These are phyloP conservation scores for Beta macrorhiza DNA, from an alignment of 179 eudicot species.

Conservation along the genomic window DNA sequence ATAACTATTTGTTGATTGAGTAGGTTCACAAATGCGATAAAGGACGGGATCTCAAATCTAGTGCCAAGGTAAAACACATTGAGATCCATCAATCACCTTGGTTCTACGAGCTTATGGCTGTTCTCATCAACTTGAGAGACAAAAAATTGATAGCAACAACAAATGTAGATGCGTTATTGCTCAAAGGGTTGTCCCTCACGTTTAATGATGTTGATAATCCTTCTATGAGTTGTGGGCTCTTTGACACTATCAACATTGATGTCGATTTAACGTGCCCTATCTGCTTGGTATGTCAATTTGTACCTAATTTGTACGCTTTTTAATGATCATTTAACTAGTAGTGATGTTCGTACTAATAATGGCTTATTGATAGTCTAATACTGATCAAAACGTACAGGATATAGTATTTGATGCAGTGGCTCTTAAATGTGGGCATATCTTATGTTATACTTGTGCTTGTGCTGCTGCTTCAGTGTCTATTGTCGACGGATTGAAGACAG, in stretches of 20 bases:
- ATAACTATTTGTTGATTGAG: neutral
- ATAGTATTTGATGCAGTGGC: too few relatives aligned
- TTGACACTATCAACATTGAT: constrained; percentile 50
- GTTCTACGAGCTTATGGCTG: constrained; percentile 70
- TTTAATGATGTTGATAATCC: constrained; percentile 47
- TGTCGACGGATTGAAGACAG: too few relatives aligned
- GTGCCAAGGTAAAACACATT: neutral
- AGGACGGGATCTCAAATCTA: constrained; percentile 68
- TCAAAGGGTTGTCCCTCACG: constrained; percentile 47
- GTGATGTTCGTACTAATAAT: too few relatives aligned
- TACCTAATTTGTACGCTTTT: too few relatives aligned
- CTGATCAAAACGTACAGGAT: too few relatives aligned
- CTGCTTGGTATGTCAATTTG: constrained; percentile 57
- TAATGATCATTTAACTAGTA: too few relatives aligned
- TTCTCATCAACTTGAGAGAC: too few relatives aligned
- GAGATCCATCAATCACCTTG: constrained; percentile 82
- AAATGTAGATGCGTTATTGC: constrained; percentile 10
- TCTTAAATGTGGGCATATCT: too few relatives aligned
- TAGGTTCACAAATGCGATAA: constrained; percentile 66
- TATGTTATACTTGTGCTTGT: too few relatives aligned
- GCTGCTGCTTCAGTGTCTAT: too few relatives aligned
- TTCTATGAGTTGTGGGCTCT: constrained; percentile 56
- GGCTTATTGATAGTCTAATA: too few relatives aligned
- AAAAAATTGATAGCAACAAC: too few relatives aligned
- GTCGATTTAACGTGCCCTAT: constrained; percentile 64